These are phyloP conservation scores for Pseudopithomyces maydicus DNA, from an alignment of 2,329 filamentous ascomycete species.

Conservation along the genomic window DNA sequence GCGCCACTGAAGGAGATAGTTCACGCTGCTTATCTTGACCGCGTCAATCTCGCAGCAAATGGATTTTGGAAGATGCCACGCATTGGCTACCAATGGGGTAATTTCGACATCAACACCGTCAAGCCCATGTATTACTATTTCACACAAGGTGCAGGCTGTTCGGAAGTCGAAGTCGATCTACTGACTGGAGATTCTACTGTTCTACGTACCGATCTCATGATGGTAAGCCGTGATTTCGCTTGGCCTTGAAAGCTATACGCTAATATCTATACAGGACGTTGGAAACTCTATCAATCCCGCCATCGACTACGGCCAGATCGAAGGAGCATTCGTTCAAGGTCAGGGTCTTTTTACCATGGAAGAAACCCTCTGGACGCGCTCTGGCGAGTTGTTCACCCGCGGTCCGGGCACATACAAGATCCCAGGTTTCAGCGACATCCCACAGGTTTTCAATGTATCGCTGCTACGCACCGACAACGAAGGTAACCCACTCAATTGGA, in stretches of 20 bases:
- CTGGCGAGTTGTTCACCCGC: conserved; percentile 67
- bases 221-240: conserved; percentile 53
- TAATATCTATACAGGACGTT: conserved; percentile 63
- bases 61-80: conserved; percentile 97
- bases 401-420: conserved; percentile 80
- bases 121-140: conserved; percentile 95
- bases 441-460: conserved; percentile 80
- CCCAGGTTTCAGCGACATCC: conserved; percentile 84
- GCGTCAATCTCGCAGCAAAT: conserved; percentile 91
- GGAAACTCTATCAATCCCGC: conserved; percentile 77
- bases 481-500: conserved; percentile 67
- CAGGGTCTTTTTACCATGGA: conserved; percentile 79
- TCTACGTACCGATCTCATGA: conserved; percentile 86
- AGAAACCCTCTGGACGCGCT: conserved; percentile 71
- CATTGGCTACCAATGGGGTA: conserved; percentile 88
- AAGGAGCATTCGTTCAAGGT: conserved; percentile 80
- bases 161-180: conserved; percentile 90
- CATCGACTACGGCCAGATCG: conserved; percentile 81
- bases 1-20: conserved; percentile 86
- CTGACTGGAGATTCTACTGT: conserved; percentile 93
- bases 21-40: conserved; percentile 89
- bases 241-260: background rate
- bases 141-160: conserved; percentile 80
- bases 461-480: conserved; percentile 71
- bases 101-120: conserved; percentile 37